phyloP scores from a whole-genome alignment of 306 rosid genomes.

The Cucurbita moschata region DNA sequence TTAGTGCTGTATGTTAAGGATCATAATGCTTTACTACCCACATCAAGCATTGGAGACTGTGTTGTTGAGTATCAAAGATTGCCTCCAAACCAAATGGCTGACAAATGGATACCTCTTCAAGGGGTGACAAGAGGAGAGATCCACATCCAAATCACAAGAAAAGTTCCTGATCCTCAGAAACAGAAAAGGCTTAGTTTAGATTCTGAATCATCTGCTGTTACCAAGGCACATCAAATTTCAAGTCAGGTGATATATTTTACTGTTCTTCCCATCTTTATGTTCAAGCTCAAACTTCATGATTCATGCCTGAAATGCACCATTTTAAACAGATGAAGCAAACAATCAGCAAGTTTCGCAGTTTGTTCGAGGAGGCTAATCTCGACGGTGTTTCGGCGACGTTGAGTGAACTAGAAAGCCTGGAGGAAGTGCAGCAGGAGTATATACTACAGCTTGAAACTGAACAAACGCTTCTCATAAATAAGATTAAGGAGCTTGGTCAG shows the following conservation, averaged over 20 bases:
- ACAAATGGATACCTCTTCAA: conserved; percentile 97
- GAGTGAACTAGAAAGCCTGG: conserved; percentile 59
- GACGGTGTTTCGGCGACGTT: conserved; percentile 45
- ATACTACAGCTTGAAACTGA: conserved; percentile 69
- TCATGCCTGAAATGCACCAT: background rate
- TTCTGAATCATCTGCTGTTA: conserved; percentile 54
- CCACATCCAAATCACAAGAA: conserved; percentile 74
- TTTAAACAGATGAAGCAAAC: conserved; percentile 52
- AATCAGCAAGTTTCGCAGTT: conserved; percentile 39
- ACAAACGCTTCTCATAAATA: conserved; percentile 71
- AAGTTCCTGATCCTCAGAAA: conserved; percentile 55
- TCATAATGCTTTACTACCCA: conserved; percentile 61
- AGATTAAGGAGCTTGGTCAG: conserved; percentile 65
- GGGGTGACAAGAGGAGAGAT: conserved; percentile 84
- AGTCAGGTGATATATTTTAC: conserved; percentile 35
- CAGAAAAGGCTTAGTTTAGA: conserved; percentile 28
- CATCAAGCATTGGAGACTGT: conserved; percentile 74
- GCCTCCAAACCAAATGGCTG: conserved; percentile 65
- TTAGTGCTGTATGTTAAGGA: conserved; percentile 67
- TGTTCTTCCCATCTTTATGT: background rate
- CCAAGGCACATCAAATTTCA: conserved; percentile 58
- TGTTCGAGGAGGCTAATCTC: conserved; percentile 52
- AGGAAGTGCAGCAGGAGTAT: conserved; percentile 62
- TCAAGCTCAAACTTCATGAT: background rate
- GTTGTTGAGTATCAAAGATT: conserved; percentile 76